Base-by-base conservation (phyloP, 1,284 basidiomycete genomes). In the Grifola frondosa region DNA sequence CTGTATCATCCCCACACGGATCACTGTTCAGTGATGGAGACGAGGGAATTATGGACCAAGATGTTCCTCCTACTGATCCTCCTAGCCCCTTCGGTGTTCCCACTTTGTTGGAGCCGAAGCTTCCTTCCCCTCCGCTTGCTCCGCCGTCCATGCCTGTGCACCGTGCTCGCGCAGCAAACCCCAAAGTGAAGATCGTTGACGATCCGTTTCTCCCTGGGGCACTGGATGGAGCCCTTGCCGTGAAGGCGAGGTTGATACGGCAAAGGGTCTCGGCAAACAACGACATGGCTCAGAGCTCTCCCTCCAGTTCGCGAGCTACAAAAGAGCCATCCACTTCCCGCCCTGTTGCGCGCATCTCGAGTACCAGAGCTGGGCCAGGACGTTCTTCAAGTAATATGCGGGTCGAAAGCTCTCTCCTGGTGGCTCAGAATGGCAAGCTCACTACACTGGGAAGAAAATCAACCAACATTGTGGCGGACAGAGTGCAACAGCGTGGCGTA, bases 161-260 rank as follows among this genome's bases (percentile, higher is more conserved):
- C 56, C 72, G 73, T 40, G 61, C 58, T 2, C 73, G 76, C 32
- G 64, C 60, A 12, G 66, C 69, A 8, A 78, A 80, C 20, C 78
- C 82, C 15, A 67, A 67, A 4, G 71, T 84, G 13, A 77, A 76
- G 52, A 56, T 76, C 41, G 59, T 72, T 5, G 74, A 80, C 38
- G 59, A 70, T 30, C 56, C 69, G n/a, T 39, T 50, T 11, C 10
- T 60, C 37, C 44, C 40, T 17, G 44, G 54, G 26, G 46, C 42
- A 7, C 51, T 66, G 45, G 64, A 67, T 19, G 63, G 66, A 26
- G 70, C 69, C 15, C 73, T 78, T 36, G 54, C 72, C 6, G 65
- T 70, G 6, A 83, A 80, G 57, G 68, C 71, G 24, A 71, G 67
- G 30, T 49, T 73, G 15, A 59, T 66, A 50, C 42, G 31, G 44